These are phyloP conservation scores for Thermothelomyces thermophilus DNA, from an alignment of 2,329 filamentous ascomycete species.

Conservation along the genomic window DNA sequence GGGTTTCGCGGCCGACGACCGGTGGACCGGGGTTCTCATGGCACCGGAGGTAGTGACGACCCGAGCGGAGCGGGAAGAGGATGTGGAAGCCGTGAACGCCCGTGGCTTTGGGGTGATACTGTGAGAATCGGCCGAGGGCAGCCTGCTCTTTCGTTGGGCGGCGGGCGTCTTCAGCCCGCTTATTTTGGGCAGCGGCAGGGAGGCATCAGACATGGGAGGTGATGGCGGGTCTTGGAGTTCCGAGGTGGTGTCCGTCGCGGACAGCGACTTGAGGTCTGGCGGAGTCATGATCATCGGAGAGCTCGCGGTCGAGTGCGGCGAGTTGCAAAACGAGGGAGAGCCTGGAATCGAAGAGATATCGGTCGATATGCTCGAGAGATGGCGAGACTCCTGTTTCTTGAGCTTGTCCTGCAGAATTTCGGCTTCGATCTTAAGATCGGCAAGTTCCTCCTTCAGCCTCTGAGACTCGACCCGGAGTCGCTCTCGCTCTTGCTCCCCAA, in stretches of 20 bases:
- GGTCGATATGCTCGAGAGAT: slow-evolving; percentile 54
- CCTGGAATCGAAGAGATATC: slow-evolving; percentile 59
- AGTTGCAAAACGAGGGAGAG: slow-evolving; percentile 67
- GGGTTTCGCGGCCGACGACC: slow-evolving; percentile 10
- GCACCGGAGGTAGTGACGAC: slow-evolving; percentile 37
- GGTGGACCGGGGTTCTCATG: slow-evolving; percentile 38
- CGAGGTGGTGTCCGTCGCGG: slow-evolving; percentile 51
- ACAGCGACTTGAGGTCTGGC: slow-evolving; percentile 61
- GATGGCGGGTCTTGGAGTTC: slow-evolving; percentile 80
- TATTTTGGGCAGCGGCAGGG: slow-evolving; percentile 42
- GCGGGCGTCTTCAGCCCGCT: slow-evolving; percentile 39
- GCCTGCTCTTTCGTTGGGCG: slow-evolving; percentile 43
- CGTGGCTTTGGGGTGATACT: slow-evolving; percentile 50
- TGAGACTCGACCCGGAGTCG: slow-evolving; percentile 83
- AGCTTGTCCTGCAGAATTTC: slow-evolving; percentile 94
- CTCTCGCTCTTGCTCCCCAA: slow-evolving; percentile 88
- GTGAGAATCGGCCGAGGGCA: slow-evolving; percentile 46
- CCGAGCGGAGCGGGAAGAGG: slow-evolving; percentile 31
- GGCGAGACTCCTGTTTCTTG: slow-evolving; percentile 58
- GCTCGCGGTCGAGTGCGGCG: slow-evolving; percentile 78
- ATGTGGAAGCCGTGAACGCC: slow-evolving; percentile 31
- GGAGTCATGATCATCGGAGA: slow-evolving; percentile 88
- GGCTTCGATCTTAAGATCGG: slow-evolving; percentile 88
- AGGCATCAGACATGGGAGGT: slow-evolving; percentile 85
- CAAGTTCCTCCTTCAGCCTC: slow-evolving; percentile 80